A percentile compares a stretch with the other conserved stretches of the same genome.
Evolutionary conservation across 2,329 filamentous ascomycete genomes (phyloP).

Genomic region (Thelonectria blattea): DNA sequence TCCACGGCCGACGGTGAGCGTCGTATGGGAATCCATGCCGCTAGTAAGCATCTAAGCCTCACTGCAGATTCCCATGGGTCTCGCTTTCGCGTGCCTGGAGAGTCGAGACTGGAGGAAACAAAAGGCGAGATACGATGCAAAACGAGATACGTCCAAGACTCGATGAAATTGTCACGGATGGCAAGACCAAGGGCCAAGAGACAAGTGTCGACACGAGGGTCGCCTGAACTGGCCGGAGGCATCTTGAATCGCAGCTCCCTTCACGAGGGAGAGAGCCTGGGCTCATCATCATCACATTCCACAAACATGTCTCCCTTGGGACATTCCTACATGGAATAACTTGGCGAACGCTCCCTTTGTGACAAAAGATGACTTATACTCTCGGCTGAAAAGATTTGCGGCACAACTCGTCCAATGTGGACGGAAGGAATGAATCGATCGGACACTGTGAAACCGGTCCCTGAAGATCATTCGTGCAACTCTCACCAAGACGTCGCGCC

Average conservation of each 20-base stretch:
- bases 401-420: background rate
- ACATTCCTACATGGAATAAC: constrained; percentile 17
- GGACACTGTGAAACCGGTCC: constrained; percentile 24
- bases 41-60: constrained; percentile 25
- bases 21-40: constrained; percentile 20
- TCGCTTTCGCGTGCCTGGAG: background rate
- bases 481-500: constrained; percentile 15
- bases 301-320: constrained; percentile 13
- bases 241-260: constrained; percentile 13
- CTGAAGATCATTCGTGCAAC: constrained; percentile 23
- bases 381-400: constrained; percentile 3
- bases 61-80: constrained; percentile 11
- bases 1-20: constrained; percentile 7
- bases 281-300: constrained; percentile 26
- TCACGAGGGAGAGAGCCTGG: background rate
- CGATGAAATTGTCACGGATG: background rate
- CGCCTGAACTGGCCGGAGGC: background rate
- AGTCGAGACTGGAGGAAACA: constrained; percentile 15
- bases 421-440: constrained; percentile 25
- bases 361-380: background rate
- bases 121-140: constrained; percentile 7
- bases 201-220: background rate
- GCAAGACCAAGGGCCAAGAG: background rate
- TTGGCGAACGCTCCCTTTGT: constrained; percentile 5
- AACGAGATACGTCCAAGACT: background rate